A percentile compares a stretch with the other conserved stretches of the same genome.
Conservation (phyloP, 2,329 filamentous ascomycete genomes). For the Trichoderma afroharzianum region DNA sequence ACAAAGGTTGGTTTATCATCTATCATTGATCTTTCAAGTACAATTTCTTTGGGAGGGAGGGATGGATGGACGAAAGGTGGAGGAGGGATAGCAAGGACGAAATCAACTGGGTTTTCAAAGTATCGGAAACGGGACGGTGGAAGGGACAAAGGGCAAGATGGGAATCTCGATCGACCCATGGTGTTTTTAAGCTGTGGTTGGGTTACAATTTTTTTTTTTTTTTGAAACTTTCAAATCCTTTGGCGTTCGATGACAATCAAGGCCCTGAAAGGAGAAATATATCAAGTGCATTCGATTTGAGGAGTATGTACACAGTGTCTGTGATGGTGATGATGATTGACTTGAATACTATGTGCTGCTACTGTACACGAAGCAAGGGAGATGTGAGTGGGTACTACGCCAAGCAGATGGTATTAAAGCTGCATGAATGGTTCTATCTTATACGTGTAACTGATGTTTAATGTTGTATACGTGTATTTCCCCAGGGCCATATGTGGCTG, state of each 20-base stretch:
- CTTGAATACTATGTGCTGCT: not conserved
- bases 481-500: not conserved
- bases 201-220: not conserved
- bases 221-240: not conserved
- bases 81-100: not conserved
- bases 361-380: not conserved
- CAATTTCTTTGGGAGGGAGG: not conserved
- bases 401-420: not conserved
- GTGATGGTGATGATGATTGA: not conserved
- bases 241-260: not conserved
- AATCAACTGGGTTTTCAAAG: not conserved
- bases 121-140: not conserved
- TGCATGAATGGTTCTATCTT: not conserved
- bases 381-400: not conserved
- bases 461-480: not conserved
- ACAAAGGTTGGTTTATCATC: constrained; percentile 6
- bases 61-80: not conserved
- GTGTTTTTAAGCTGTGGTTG: not conserved
- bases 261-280: not conserved
- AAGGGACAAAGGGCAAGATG: not conserved
- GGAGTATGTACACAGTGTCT: not conserved
- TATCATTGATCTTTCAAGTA: not conserved
- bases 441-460: not conserved
- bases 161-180: not conserved
- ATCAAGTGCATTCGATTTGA: not conserved